Conservation (phyloP, 2,329 filamentous ascomycete genomes). For the Exophiala oligosperma region DNA sequence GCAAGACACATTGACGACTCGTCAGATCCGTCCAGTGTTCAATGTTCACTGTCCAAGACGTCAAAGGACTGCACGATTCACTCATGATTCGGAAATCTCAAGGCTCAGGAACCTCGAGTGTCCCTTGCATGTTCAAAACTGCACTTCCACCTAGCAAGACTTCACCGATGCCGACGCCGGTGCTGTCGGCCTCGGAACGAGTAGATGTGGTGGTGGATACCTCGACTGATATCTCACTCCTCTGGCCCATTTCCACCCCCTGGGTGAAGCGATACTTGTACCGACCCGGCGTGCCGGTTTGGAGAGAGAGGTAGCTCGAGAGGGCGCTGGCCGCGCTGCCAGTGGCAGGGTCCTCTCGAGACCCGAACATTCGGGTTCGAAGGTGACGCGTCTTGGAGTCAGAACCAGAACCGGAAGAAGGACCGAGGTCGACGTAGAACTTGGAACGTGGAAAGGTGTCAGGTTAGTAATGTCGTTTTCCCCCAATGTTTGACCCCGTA, state of each 20-base stretch:
- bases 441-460: not conserved
- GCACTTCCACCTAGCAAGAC: constrained; percentile 39
- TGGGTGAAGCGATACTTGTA: constrained; percentile 61
- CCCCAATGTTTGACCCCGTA: no score
- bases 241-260: constrained; percentile 66
- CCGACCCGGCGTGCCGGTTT: constrained; percentile 33
- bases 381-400: constrained; percentile 2
- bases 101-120: constrained; percentile 30
- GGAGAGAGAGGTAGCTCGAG: constrained; percentile 54
- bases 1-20: not conserved
- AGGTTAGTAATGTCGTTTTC: no score
- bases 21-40: no score
- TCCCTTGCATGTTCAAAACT: constrained; percentile 38
- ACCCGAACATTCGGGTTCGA: constrained; percentile 20
- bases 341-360: constrained; percentile 59
- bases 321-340: constrained; percentile 64
- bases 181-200: not conserved
- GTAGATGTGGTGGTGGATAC: constrained; percentile 13
- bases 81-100: no score
- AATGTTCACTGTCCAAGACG: no score
- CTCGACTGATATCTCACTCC: constrained; percentile 40
- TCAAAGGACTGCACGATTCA: no score
- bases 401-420: no score
- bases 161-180: constrained; percentile 32
- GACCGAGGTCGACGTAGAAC: constrained; percentile 21